These are phyloP conservation scores for Penicillium sp. DNA, from an alignment of 2,329 filamentous ascomycete genomes.

Conservation along the genomic window DNA sequence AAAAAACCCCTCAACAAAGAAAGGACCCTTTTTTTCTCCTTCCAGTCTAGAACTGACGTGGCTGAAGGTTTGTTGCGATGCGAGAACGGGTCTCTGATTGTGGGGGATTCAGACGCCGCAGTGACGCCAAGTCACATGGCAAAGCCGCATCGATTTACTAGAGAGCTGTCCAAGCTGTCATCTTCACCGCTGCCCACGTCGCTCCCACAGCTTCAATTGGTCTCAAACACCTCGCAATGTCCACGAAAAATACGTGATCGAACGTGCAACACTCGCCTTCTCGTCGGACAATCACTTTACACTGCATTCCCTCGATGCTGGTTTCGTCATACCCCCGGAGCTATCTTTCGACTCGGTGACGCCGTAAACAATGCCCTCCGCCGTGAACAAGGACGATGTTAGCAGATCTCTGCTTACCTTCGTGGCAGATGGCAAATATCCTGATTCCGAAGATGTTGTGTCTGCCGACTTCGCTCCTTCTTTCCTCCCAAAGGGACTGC, in stretches of 20 bases:
- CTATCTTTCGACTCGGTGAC: not conserved
- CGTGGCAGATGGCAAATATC: slow-evolving; percentile 54
- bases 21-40: not conserved
- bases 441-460: slow-evolving; percentile 53
- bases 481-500: slow-evolving; percentile 48
- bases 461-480: slow-evolving; percentile 49
- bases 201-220: not conserved
- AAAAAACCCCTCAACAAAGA: not conserved
- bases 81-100: not conserved
- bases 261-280: not conserved
- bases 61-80: not conserved
- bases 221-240: not conserved
- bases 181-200: not conserved
- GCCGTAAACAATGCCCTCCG: slow-evolving; percentile 9
- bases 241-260: not conserved
- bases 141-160: not conserved
- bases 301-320: not conserved
- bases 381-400: slow-evolving; percentile 36
- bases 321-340: slow-evolving; percentile 3
- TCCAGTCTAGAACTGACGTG: not conserved
- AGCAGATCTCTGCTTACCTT: slow-evolving; percentile 63
- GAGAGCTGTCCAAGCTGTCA: slow-evolving; percentile 8
- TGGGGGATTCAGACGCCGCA: slow-evolving; percentile 16
- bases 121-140: slow-evolving; percentile 30
- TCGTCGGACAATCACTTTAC: not conserved